Percentiles rank a stretch among this genome's conserved stretches.
phyloP scores from a whole-genome alignment of 768 basidiomycete genomes.

The Leccinum subtestaceum region DNA sequence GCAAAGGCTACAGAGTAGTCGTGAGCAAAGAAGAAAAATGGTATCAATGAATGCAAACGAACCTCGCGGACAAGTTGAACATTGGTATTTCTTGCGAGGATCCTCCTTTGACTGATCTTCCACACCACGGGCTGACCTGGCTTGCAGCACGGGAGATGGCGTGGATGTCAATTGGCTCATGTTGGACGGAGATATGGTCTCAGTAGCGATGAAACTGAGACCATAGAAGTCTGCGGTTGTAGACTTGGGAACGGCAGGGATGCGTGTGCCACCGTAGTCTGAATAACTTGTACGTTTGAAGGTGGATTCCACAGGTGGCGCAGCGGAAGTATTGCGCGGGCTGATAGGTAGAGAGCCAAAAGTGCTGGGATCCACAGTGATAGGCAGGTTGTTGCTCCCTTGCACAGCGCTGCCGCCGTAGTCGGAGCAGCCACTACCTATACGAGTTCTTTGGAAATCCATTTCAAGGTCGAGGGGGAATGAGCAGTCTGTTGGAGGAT shows the following conservation, averaged over 20 bases:
- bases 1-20: conserved; percentile 64
- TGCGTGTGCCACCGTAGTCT: conserved; percentile 59
- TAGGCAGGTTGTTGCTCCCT: conserved; percentile 37
- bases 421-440: conserved; percentile 49
- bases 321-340: conserved; percentile 49
- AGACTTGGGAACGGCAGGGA: conserved; percentile 46
- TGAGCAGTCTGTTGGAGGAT: conserved; percentile 49
- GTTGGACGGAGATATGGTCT: conserved; percentile 54
- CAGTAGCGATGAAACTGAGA: conserved; percentile 31
- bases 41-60: conserved; percentile 5
- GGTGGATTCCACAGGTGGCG: conserved; percentile 25
- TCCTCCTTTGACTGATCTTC: conserved; percentile 54
- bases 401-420: conserved; percentile 43
- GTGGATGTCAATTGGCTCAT: conserved; percentile 49
- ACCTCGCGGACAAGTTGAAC: conserved; percentile 74
- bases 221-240: conserved; percentile 49
- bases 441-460: conserved; percentile 63
- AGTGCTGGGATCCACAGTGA: conserved; percentile 53
- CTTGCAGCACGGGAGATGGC: conserved; percentile 39
- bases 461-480: conserved; percentile 69
- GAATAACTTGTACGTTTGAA: conserved; percentile 56
- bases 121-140: conserved; percentile 36
- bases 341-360: conserved; percentile 58
- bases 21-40: conserved; percentile 2
- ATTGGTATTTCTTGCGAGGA: conserved; percentile 77